phyloP scores from a whole-genome alignment of 176 grass and related monocot genomes.

The Triticum turgidum region DNA sequence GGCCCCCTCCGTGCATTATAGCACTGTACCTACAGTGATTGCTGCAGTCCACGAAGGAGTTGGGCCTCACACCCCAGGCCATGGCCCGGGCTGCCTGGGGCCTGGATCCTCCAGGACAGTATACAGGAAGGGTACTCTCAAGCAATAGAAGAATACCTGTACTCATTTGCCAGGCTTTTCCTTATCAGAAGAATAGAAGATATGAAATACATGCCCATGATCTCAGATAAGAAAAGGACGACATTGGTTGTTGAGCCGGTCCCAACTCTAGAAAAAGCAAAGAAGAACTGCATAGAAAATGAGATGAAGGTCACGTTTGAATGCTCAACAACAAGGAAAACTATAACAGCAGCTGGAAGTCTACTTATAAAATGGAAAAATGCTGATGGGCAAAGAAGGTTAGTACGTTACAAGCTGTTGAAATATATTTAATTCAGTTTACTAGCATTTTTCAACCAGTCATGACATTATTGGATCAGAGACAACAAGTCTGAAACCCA shows the following conservation, averaged over 20 bases:
- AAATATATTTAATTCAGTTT: not conserved
- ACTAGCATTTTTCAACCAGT: not conserved
- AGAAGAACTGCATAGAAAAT: constrained; percentile 83
- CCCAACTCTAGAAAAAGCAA: constrained; percentile 95
- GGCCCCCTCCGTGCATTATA: too few relatives aligned
- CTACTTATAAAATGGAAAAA: constrained; percentile 1
- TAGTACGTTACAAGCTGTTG: not conserved
- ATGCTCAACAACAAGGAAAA: constrained; percentile 2
- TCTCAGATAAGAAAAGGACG: constrained; percentile 94
- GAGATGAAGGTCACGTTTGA: not conserved
- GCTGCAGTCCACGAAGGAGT: too few relatives aligned
- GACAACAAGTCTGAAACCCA: not conserved
- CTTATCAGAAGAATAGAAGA: constrained; percentile 98
- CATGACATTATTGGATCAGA: not conserved
- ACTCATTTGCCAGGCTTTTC: constrained; percentile 94
- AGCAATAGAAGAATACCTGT: constrained; percentile 57
- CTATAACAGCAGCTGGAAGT: not conserved
- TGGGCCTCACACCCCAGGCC: too few relatives aligned
- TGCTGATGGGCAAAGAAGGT: not conserved
- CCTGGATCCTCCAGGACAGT: too few relatives aligned
- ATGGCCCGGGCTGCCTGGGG: too few relatives aligned
- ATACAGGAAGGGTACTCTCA: not conserved
- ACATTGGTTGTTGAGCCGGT: constrained; percentile 95
- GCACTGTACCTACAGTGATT: too few relatives aligned
- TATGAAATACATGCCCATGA: constrained; percentile 99